Base-by-base conservation (phyloP, 2,329 filamentous ascomycete genomes). In the Colletotrichum sp. region DNA sequence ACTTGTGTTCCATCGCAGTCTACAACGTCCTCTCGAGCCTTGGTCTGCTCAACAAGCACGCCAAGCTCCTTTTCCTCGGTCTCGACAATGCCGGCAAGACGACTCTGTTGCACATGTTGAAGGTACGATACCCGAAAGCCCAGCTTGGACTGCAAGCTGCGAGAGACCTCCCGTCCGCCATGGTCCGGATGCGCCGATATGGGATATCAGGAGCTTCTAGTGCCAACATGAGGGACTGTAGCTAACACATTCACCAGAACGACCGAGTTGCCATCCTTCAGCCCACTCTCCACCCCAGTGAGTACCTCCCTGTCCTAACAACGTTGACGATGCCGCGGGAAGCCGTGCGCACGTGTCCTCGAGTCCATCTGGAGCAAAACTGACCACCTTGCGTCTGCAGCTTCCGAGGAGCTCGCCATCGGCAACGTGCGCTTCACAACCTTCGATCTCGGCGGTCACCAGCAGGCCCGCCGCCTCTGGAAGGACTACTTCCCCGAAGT, bases 401-500 rank as follows among this genome's bases (percentile, higher is more conserved):
- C 95, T 81, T 98, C 95, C 74, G 96, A 98, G 89, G 96, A 98
- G 86, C 92, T 98, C 80, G 94, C 94, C 78, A 98, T 98, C 84
- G 96, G 96, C 84, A 97, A 96, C 85, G 95, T 98, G 83, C 94
- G 95, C 84, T 98, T 98, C 88, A 98, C 95, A 79, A 98, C 96
- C 71, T 98, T 98, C 85, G 96, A 98, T 86, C 89, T 98, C 75
- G 96, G 96, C 84, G 96, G 96, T 86, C 96, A 98, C 88, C 94
- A 97, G 87, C 96, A 98, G 90, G 96, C 96, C 78, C 95, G 96
- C 80, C 95, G 96, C 82, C 93, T 98, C 81, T 98, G 96, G 96
- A 96, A 96, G 86, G 96, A 98, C 84, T 98, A 98, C 88, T 98
- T 98, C 91, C 96, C 96, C 81, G 96, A 98, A 89, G 96, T 98